Base-by-base conservation (phyloP, 164 flowering plant genomes). In the Aristolochia fimbriata region DNA sequence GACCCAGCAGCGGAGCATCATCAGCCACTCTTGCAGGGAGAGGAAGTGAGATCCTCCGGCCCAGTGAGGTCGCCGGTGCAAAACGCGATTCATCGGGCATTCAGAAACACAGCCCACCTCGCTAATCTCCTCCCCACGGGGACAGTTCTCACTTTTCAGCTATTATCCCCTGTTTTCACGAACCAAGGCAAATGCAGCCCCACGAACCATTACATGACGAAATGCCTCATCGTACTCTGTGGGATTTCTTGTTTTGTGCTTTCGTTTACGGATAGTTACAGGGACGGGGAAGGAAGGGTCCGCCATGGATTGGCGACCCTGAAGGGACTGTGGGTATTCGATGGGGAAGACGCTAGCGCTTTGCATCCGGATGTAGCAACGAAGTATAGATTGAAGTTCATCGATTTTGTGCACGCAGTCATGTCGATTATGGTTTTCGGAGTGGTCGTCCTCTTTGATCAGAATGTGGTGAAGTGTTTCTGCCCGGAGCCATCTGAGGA, bases 211-310 rank as follows among this genome's bases (percentile, higher is more conserved):
- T 15, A 31, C 50, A 20, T 62, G 61, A 75, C 88, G 0, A 17
- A 68, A 16, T 65, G 25, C 52, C 77, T 88, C 8, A 49, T 84
- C 4, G 65, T 56, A 23, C 45, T 78, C n/a, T 77, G 85, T 57
- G 75, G 71, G n/a, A 0, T 73, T 30, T 69, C 83, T 0, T 86
- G 85, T 57, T 79, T 84, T 62, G 19, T 83, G 20, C 33, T 78
- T 16, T 64, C 76, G 52, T 83, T 88, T 73, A 82, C 88, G 0
- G 96, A 88, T 60, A 85, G 90, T 65, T 71, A 83, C 62, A 56
- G 85, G 19, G 91, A 82, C 43, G 73, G 33, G 13, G 60, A 65
- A 4, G 88, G 88, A n/a, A 81, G 79, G 52, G 84, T 88, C 21
- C 47, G 78, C 2, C 76, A 88, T 55, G 96, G 90, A 0, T 0